Base-by-base conservation (phyloP, 805 yeast species). In the Metschnikowia similis region DNA sequence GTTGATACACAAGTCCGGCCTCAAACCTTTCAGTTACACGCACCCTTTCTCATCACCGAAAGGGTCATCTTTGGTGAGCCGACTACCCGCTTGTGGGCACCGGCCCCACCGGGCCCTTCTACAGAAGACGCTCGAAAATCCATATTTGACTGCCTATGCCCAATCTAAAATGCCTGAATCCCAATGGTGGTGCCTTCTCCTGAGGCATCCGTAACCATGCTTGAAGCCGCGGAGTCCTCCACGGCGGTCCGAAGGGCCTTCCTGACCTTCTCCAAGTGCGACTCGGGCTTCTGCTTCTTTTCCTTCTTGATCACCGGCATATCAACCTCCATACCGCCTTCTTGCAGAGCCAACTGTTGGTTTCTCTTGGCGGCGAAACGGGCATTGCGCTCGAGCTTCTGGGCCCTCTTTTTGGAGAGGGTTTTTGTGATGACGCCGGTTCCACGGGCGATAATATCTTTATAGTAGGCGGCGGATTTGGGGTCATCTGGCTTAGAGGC, bases 171-270 rank as follows among this genome's bases (percentile, higher is more conserved):
- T 54, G 76, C 66, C 47, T 89, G 90, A 30, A 85, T 82, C 38
- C 96, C 97, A 56, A 90, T 69, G 10, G 95, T 85, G 32, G 97
- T 90, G 50, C 96, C 96, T 62, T 83, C 81, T 35, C 89, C 87
- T 27, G 74, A 66, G 8, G 67, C 60, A 28, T 71, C 66, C 41
- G 75, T 65, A 31, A 72, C 67, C 51, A 81, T 67, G 16, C 76
- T 75, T 32, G 72, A 72, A 35, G 76, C 66, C 4, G 80, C 72
- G 30, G 73, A 69, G 62, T 83, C 87, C 48, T 82, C 87, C 36
- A 85, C 75, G n/a, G 82, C 84, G 1, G 80, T 73, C 89, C 91
- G 85, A 32, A 87, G 75, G 6, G 89, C 86, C 40, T 77, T 77
- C 68, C 85, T 83, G 45, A 85, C 77, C 51, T 75, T 62, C 55